Conservation (phyloP, 192 early-diverging fungal species). For the Coemansia sp. region DNA sequence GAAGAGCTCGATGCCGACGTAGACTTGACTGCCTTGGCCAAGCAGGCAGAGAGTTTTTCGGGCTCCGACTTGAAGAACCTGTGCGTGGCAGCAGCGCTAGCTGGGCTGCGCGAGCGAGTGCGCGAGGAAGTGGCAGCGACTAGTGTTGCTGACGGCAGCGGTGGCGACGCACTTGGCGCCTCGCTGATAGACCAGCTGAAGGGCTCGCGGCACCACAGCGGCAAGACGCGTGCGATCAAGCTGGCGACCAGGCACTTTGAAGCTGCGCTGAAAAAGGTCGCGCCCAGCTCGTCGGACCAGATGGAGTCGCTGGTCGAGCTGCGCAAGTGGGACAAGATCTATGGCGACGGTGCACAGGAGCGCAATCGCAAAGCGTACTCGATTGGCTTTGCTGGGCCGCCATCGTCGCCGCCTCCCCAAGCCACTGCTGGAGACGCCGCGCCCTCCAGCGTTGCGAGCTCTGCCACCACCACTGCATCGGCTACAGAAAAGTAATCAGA, state of each 20-base stretch:
- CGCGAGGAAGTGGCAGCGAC: constrained; percentile 46
- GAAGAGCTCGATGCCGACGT: constrained; percentile 70
- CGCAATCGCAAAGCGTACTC: constrained; percentile 37
- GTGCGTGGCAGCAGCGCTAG: constrained; percentile 83
- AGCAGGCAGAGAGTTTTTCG: constrained; percentile 78
- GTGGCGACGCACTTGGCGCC: constrained; percentile 24
- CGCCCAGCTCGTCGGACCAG: constrained; percentile 87
- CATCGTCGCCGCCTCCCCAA: neutral
- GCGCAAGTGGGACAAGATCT: constrained; percentile 88
- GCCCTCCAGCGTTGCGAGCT: neutral
- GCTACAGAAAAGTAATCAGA: neutral
- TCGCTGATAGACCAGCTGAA: constrained; percentile 50
- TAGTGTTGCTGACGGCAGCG: neutral
- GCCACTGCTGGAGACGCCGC: neutral
- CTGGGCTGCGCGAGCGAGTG: constrained; percentile 65
- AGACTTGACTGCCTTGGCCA: constrained; percentile 67
- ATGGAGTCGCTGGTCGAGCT: constrained; percentile 89
- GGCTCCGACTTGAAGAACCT: constrained; percentile 97
- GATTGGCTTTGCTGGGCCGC: constrained; percentile 38
- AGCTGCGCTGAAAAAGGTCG: constrained; percentile 78
- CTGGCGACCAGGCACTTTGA: constrained; percentile 73
- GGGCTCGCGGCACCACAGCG: constrained; percentile 3
- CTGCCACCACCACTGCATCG: neutral
- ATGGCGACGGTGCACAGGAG: constrained; percentile 76
- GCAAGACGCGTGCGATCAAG: constrained; percentile 14